phyloP scores from a whole-genome alignment of 176 grass and related monocot species.

The Oryza glaberrima region DNA sequence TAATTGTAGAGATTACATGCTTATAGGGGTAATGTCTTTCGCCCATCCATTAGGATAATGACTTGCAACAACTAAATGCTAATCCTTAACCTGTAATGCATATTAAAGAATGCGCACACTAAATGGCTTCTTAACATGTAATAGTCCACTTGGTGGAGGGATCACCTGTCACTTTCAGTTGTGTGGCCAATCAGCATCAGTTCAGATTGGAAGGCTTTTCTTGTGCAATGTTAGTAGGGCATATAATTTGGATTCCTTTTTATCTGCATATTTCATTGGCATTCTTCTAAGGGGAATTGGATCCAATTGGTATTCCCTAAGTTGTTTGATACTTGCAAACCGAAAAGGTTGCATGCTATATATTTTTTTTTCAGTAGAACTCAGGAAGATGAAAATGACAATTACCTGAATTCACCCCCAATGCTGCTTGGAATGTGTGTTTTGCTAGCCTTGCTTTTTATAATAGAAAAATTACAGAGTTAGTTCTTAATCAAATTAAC shows the following conservation, averaged over 20 bases:
- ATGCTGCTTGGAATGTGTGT: background rate
- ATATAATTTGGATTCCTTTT: background rate
- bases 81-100: conserved; percentile 1
- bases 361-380: background rate
- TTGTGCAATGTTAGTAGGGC: background rate
- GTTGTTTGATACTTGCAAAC: conserved; percentile 11
- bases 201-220: background rate
- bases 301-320: conserved; percentile 9
- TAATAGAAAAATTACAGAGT: background rate
- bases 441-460: background rate
- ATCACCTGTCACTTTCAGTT: background rate
- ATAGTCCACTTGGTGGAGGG: conserved; percentile 21
- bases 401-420: background rate
- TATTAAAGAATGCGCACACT: background rate
- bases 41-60: conserved; percentile 22
- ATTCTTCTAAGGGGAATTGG: background rate
- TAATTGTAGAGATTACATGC: conserved; percentile 21
- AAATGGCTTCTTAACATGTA: conserved; percentile 13
- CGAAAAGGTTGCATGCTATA: background rate
- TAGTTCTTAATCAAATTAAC: background rate
- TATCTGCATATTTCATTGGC: background rate
- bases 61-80: conserved; percentile 30
- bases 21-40: background rate
- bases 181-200: background rate
- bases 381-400: background rate